Evolutionary conservation across 2,329 filamentous ascomycete genomes (phyloP).

Genomic region (Pseudopyrenochaeta lycopersici): DNA sequence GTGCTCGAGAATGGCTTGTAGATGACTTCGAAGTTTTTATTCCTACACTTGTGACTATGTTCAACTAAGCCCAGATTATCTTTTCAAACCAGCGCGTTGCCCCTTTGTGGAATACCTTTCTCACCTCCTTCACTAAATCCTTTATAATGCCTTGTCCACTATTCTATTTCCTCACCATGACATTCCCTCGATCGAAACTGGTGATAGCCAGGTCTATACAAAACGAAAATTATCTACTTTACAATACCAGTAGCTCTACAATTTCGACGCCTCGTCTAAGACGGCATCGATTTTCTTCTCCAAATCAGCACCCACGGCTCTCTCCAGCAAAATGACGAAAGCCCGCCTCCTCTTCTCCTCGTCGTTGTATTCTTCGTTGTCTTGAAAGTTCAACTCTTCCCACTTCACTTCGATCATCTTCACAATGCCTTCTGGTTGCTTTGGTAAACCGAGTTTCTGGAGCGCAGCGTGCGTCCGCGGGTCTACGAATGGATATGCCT

Average conservation of each 20-base stretch:
- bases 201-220: too few species aligned
- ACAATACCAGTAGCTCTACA: not conserved
- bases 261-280: slow-evolving; percentile 22
- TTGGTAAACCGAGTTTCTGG: slow-evolving; percentile 48
- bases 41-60: too few species aligned
- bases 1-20: too few species aligned
- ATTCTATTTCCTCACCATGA: too few species aligned
- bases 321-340: slow-evolving; percentile 52
- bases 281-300: slow-evolving; percentile 48
- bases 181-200: too few species aligned
- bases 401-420: slow-evolving; percentile 48
- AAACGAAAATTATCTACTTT: too few species aligned
- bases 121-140: too few species aligned
- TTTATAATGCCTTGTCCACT: too few species aligned
- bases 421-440: slow-evolving; percentile 43
- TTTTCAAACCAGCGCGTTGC: too few species aligned
- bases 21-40: too few species aligned
- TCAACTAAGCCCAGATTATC: too few species aligned
- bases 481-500: slow-evolving; percentile 53
- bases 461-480: slow-evolving; percentile 43
- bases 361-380: slow-evolving; percentile 27
- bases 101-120: too few species aligned
- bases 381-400: slow-evolving; percentile 42
- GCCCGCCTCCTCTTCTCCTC: slow-evolving; percentile 47
- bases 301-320: slow-evolving; percentile 50